Evolutionary conservation across 2,329 filamentous ascomycete species (phyloP).

Genomic region (Lanzia echinophila): DNA sequence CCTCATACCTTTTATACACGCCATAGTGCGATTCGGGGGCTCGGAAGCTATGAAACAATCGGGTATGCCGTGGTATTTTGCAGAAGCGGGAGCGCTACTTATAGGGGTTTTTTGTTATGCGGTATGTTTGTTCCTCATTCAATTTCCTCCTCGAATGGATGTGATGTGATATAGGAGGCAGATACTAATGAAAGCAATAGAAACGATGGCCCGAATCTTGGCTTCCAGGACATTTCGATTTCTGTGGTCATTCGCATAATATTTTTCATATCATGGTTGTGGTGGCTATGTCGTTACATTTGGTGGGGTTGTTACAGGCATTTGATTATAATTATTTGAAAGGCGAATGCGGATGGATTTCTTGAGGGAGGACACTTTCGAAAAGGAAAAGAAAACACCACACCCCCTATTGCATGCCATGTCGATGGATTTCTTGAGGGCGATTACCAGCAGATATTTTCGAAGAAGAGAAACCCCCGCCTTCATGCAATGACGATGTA

Average conservation of each 20-base stretch:
- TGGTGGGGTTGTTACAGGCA: conserved; percentile 1
- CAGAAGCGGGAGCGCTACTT: conserved; percentile 12
- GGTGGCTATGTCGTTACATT: conserved; percentile 13
- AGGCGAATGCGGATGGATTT: not conserved
- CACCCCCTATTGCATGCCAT: too few species aligned
- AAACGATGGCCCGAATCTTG: conserved; percentile 17
- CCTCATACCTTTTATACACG: conserved; percentile 19
- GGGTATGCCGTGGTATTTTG: conserved; percentile 19
- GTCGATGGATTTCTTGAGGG: too few species aligned
- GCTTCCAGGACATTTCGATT: conserved; percentile 20
- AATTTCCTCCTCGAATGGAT: too few species aligned
- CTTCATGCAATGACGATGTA: too few species aligned
- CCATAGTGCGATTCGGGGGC: conserved; percentile 14
- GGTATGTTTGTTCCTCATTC: not conserved
- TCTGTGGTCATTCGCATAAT: conserved; percentile 19
- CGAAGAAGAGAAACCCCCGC: too few species aligned
- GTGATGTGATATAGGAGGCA: not conserved
- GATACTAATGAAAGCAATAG: conserved; percentile 2
- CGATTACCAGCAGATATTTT: too few species aligned
- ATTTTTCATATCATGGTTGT: conserved; percentile 22
- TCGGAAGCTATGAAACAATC: conserved; percentile 11
- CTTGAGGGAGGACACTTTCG: too few species aligned
- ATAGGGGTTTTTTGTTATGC: conserved; percentile 14
- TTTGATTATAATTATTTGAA: conserved; percentile 7
- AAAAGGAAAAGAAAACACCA: too few species aligned